Evolutionary conservation across 75 land plant species (phyloP), one percentile per base, ranked within the genome.

Genomic region (Picea sitchensis): DNA sequence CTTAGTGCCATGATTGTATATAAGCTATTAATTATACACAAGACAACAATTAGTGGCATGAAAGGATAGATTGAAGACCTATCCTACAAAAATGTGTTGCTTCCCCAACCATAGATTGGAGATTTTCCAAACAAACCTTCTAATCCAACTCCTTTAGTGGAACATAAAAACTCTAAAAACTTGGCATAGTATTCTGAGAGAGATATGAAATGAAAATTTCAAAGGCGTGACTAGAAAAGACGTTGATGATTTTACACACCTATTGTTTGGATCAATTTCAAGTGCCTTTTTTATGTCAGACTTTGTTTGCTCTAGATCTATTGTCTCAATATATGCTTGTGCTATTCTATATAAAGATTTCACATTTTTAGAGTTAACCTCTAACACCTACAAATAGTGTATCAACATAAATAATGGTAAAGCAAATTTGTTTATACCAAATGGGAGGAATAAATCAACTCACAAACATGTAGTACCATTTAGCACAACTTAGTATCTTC

Each of bases 311-410:
- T 87, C 86, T 59, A 93, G 69, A 81, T 93, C 93, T 26, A 63
- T 77, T 68, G 78, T 81, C 75, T 86, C 83, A 58, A 87, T 87
- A 76, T 87, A 93, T 3, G 95, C 91, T 78, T 93, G 93, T 8
- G 90, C 93, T 79, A 91, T 71, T 65, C 93, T 84, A 61, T 88
- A 93, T 7, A 93, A 65, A 11, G 95, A 93, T 78, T 93, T 93
- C 15, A 93, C 81, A 75, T 89, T 93, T 60, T 64, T n/a, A 17
- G 78, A 82, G 67, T 93, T 93, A 5, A 79, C 15, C 14, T 83
- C 87, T 59, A 88, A 61, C 1, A 83, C 90, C 90, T 88, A 65
- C 7, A 41, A 47, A 20, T 14, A 31, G n/a, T n/a, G 3, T 18
- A n/a, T n/a, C 18, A 17, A 17, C 18, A 61, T 61, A 18, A 61